Base-by-base conservation (phyloP, 805 yeast genomes). In the Kodamaea leandrae region DNA sequence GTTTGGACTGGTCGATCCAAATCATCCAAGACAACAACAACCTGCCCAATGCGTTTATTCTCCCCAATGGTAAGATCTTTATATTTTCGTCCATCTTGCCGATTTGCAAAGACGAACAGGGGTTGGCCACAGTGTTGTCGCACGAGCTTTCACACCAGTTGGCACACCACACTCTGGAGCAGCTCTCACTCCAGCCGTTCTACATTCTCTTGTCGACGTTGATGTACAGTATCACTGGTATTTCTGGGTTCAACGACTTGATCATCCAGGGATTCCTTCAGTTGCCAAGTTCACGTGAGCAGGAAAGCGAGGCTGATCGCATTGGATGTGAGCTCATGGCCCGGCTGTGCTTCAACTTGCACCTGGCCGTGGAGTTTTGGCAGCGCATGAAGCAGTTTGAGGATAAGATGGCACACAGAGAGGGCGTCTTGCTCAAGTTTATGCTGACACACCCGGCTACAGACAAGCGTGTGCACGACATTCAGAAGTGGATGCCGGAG, bases 221-320 rank as follows among this genome's bases (percentile, higher is more conserved):
- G 1, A 51, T 86, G 39, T 82, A 78, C 52, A 57, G 82, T 1
- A 50, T 80, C n/a, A 74, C 90, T 4, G 88, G 95, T 4, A 64
- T 80, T 4, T 63, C 39, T 52, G 64, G 66, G 35, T 54, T 85
- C 42, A 77, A 77, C 51, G 72, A 75, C 39, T 48, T 85, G 23
- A 43, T 74, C 18, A 60, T 86, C 12, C 72, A 72, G 19, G 72
- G 88, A 1, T 57, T 79, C 10, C 58, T 89, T 36, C 77, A 79
- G 49, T 76, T 83, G 76, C 97, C 97, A 0, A 85, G 95, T 0
- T 85, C 95, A 1, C 72, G 99, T 53, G 87, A 79, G 44, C 88
- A 88, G 96, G 99, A 93, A 62, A 76, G 88, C 0, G 99, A 93
- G 60, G 98, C 99, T 0, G 99, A 93, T 62, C 82, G 83, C 53